A percentile compares a stretch with the other conserved stretches of the same genome.
Conservation (phyloP, 495 filamentous ascomycete genomes). For the Penicillium samsonianum region DNA sequence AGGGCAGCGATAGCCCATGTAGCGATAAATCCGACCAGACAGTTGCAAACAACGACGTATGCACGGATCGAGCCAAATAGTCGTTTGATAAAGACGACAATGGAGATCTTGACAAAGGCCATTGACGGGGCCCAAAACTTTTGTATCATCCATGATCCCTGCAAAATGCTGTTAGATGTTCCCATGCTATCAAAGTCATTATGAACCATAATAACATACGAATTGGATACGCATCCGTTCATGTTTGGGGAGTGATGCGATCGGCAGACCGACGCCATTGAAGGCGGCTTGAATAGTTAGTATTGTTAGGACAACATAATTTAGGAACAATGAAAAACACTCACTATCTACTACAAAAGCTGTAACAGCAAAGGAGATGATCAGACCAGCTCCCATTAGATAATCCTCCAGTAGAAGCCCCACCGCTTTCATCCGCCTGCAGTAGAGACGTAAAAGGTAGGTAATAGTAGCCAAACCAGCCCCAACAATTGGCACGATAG, state of each 20-base stretch:
- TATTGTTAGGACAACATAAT: neutral
- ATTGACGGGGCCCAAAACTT: slow-evolving; percentile 31
- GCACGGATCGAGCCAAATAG: slow-evolving; percentile 22
- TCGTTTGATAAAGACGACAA: slow-evolving; percentile 33
- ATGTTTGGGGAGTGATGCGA: neutral
- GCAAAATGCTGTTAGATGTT: neutral
- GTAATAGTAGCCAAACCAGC: slow-evolving; percentile 15
- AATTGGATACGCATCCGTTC: neutral
- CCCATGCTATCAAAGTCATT: neutral
- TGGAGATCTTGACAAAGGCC: slow-evolving; percentile 38
- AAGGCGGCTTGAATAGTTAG: slow-evolving; percentile 3
- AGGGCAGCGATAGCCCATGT: slow-evolving; percentile 25
- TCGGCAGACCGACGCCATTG: neutral
- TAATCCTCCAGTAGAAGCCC: neutral
- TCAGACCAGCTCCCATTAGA: slow-evolving; percentile 3
- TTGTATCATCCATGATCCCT: slow-evolving; percentile 30
- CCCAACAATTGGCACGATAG: slow-evolving; percentile 22
- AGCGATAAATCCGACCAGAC: slow-evolving; percentile 12
- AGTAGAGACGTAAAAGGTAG: slow-evolving; percentile 2
- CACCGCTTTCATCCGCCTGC: neutral
- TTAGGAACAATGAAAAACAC: neutral
- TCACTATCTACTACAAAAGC: slow-evolving; percentile 6
- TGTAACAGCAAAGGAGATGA: neutral
- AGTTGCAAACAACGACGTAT: neutral
- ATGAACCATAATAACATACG: neutral